Base-by-base conservation (phyloP, 192 early-diverging fungal species). In the Glomus cerebriforme region DNA sequence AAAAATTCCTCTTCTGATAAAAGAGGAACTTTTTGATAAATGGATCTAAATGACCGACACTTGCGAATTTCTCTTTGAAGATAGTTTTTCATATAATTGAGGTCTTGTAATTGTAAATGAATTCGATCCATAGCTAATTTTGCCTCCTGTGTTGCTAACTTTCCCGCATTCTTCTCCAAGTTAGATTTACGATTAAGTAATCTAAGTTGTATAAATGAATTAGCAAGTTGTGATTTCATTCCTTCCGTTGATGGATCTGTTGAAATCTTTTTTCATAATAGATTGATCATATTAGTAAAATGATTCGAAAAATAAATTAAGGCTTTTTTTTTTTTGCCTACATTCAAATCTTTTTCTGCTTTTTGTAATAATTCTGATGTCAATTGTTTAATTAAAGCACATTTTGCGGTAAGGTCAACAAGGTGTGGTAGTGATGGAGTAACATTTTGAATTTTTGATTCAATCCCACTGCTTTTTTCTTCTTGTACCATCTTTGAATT, bases 91-190 rank as follows among this genome's bases (percentile, higher is more conserved):
- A 54, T 58, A 73, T 73, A 58, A 8, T 58, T 47, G 9, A 54
- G 27, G 19, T 47, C 43, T 73, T 73, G 71, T 17, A 73, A 58
- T 73, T 73, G 71, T 58, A 73, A 19, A n/a, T 73, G 71, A 26
- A 73, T 73, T 34, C 31, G 24, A 47, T 73, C 71, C 71, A 73
- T 73, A 47, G 71, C 27, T 15, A 54, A 32, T 58, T 73, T 73
- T 32, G 71, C 71, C 34, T 73, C 71, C 31, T 73, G 71, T 13
- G 49, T 73, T 15, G 43, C 34, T 27, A 58, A 54, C 22, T 73
- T 73, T 15, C 45, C 71, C 4, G 43, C 10, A 49, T 24, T 27
- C n/a, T 58, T 47, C 34, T 73, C 71, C 13, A 73, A 32, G 24
- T 31, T 54, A 31, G 71, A 37, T 26, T 45, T 58, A 54, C 71